These are phyloP conservation scores for Fusarium chuoi DNA, from an alignment of 2,329 filamentous ascomycete genomes.

Conservation along the genomic window DNA sequence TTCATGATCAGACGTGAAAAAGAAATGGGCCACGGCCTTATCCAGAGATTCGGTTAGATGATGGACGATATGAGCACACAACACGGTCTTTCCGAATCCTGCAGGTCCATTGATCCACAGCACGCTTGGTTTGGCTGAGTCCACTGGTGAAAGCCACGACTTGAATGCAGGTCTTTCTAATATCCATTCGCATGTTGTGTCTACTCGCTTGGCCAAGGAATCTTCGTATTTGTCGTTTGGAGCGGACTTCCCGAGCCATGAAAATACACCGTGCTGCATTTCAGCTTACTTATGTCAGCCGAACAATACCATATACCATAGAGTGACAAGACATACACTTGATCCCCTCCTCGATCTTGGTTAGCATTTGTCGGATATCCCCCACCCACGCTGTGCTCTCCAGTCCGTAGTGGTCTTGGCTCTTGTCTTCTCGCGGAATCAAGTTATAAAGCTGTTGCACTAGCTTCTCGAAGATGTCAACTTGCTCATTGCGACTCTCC, in stretches of 20 bases:
- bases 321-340: not conserved
- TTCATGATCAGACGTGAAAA: constrained; percentile 46
- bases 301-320: accelerated
- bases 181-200: not conserved
- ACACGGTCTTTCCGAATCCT: constrained; percentile 49
- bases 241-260: accelerated
- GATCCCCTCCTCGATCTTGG: not conserved
- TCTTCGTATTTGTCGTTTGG: not conserved
- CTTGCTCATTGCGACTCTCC: not conserved
- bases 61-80: constrained; percentile 45
- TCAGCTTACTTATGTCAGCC: accelerated
- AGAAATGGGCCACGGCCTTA: constrained; percentile 43
- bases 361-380: not conserved
- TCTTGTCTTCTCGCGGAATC: accelerated
- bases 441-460: not conserved
- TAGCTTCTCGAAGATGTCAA: not conserved
- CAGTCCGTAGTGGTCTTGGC: accelerated
- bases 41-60: constrained; percentile 7
- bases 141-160: accelerated
- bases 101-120: constrained; percentile 16
- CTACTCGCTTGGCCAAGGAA: not conserved
- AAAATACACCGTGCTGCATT: not conserved
- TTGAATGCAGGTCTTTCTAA: accelerated
- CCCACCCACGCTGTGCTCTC: not conserved
- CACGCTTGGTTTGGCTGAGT: accelerated